Evolutionary conservation across 2,329 filamentous ascomycete genomes (phyloP).

Genomic region (Trichoderma guizhouense): DNA sequence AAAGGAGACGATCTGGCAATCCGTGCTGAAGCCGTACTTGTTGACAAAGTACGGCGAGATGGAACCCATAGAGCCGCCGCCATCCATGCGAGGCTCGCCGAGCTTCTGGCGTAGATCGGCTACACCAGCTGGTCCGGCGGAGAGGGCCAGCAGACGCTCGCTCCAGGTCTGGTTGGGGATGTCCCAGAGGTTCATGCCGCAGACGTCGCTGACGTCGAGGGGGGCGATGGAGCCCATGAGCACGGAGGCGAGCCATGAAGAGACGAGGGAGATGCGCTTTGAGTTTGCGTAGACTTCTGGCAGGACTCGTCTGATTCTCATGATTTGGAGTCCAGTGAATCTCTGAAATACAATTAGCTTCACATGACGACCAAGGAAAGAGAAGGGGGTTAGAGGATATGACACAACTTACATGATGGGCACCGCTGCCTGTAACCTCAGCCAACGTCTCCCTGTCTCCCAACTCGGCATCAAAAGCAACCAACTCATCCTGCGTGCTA

Average conservation of each 20-base stretch:
- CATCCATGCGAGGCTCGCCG: constrained; percentile 74
- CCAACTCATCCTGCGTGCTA: constrained; percentile 88
- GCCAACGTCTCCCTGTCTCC: constrained; percentile 68
- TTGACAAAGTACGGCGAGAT: constrained; percentile 76
- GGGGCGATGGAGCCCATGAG: constrained; percentile 83
- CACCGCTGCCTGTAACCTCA: constrained; percentile 80
- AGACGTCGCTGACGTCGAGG: constrained; percentile 90
- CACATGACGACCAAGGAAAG: background rate
- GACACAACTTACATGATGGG: constrained; percentile 74
- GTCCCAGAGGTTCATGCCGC: constrained; percentile 96
- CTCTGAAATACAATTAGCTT: constrained; percentile 49
- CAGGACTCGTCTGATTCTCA: constrained; percentile 77
- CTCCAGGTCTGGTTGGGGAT: constrained; percentile 72
- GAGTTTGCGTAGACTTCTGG: constrained; percentile 79
- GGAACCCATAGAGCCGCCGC: constrained; percentile 71
- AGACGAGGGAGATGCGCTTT: constrained; percentile 84
- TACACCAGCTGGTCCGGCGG: constrained; percentile 62
- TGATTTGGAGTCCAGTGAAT: constrained; percentile 96
- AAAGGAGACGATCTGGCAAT: constrained; percentile 78
- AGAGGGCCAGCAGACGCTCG: constrained; percentile 69
- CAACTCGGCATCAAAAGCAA: constrained; percentile 74
- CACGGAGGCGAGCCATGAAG: constrained; percentile 88
- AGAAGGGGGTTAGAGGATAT: background rate
- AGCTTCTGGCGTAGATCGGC: constrained; percentile 71
- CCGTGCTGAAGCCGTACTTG: constrained; percentile 71